These are phyloP conservation scores for Erysimum cheiri DNA, from an alignment of 441 rosid genomes.

Conservation along the genomic window DNA sequence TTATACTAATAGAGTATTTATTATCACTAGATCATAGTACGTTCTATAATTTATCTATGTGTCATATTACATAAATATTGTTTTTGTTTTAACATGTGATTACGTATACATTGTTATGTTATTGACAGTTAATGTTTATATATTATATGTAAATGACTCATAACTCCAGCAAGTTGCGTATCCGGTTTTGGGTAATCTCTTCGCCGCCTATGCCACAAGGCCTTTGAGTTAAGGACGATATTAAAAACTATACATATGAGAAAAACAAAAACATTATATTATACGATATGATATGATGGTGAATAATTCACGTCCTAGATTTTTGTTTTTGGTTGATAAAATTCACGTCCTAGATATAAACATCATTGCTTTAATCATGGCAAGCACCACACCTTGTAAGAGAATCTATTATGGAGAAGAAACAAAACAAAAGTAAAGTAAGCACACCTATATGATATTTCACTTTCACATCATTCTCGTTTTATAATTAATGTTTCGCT, in stretches of 20 bases:
- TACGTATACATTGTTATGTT: not conserved
- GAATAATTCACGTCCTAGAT: slow-evolving; percentile 25
- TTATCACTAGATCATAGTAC: not conserved
- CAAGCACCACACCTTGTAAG: slow-evolving; percentile 35
- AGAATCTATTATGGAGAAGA: slow-evolving; percentile 17
- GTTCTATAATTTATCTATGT: not conserved
- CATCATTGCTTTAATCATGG: slow-evolving; percentile 44
- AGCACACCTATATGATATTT: slow-evolving; percentile 33
- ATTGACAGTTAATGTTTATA: not conserved
- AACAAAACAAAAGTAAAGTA: slow-evolving; percentile 3
- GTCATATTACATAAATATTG: not conserved
- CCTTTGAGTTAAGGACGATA: not conserved
- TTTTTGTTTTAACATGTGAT: no score
- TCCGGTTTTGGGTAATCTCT: not conserved
- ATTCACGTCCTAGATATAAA: slow-evolving; percentile 12
- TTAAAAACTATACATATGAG: not conserved
- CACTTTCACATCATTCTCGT: slow-evolving; percentile 42
- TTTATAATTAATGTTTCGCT: slow-evolving; percentile 33
- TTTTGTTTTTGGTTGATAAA: no score
- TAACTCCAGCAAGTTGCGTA: not conserved
- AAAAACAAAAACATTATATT: slow-evolving; percentile 24
- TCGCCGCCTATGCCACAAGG: not conserved
- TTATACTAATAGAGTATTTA: not conserved
- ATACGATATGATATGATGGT: slow-evolving; percentile 31
- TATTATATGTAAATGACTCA: not conserved